Conservation (phyloP, 2,329 filamentous ascomycete species). For the Trematosphaeria pertusa region DNA sequence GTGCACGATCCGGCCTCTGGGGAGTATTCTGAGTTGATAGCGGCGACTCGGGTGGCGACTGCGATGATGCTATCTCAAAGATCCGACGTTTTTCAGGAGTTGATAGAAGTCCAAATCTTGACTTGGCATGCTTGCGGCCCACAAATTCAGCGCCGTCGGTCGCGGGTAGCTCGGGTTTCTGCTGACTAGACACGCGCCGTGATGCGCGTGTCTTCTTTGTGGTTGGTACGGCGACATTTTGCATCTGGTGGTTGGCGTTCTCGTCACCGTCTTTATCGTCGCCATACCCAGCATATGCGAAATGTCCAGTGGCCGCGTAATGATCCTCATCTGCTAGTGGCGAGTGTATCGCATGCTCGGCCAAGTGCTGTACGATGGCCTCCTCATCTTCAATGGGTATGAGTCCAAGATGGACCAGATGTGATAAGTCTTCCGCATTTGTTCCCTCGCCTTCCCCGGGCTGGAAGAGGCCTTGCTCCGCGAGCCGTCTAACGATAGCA, state of each 20-base stretch:
- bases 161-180: background rate
- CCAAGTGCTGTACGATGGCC: too few species aligned
- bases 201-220: constrained; percentile 18
- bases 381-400: too few species aligned
- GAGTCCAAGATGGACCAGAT: too few species aligned
- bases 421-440: too few species aligned
- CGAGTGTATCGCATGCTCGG: too few species aligned
- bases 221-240: constrained; percentile 30
- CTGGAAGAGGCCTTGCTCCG: constrained; percentile 23
- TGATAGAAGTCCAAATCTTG: constrained; percentile 37
- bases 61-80: constrained; percentile 44
- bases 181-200: constrained; percentile 7
- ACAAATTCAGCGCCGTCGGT: background rate
- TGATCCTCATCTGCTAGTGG: too few species aligned
- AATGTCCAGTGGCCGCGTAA: too few species aligned
- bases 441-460: constrained; percentile 1
- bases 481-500: constrained; percentile 24
- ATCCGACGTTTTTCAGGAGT: constrained; percentile 42
- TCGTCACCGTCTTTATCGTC: constrained; percentile 18
- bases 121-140: constrained; percentile 12
- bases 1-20: constrained; percentile 20
- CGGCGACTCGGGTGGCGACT: constrained; percentile 40
- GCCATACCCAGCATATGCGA: too few species aligned
- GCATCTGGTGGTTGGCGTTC: constrained; percentile 38
- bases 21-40: constrained; percentile 37